Conservation (phyloP, 2,329 filamentous ascomycete species). For the Fusarium sp. region DNA sequence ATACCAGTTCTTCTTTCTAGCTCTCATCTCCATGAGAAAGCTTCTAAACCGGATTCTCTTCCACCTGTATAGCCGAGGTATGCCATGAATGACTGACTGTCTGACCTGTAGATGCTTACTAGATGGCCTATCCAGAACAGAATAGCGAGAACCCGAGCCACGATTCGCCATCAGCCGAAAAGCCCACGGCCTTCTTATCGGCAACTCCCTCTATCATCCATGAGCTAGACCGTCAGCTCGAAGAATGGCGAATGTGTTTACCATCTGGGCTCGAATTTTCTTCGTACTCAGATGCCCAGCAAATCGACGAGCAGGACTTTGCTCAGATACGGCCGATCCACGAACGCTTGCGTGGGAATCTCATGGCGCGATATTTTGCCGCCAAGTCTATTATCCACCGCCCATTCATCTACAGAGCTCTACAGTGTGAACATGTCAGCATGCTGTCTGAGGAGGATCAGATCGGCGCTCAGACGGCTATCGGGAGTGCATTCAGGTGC, state of each 20-base stretch:
- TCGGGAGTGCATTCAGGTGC: conserved; percentile 5
- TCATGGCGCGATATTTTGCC: conserved; percentile 14
- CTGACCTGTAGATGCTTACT: not conserved
- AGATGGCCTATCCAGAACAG: not conserved
- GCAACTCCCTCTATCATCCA: conserved; percentile 15
- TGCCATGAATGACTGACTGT: rapidly evolving
- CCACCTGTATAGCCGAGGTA: conserved; percentile 28
- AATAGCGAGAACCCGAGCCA: not conserved
- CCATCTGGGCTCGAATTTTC: conserved; percentile 16
- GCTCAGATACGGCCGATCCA: not conserved
- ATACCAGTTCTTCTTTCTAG: conserved; percentile 32
- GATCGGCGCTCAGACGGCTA: not conserved
- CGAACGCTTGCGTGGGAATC: conserved; percentile 2
- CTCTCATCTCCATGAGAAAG: conserved; percentile 29
- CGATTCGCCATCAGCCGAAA: not conserved
- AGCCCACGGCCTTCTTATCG: not conserved
- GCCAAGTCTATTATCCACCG: conserved; percentile 26
- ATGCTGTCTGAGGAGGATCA: conserved; percentile 1
- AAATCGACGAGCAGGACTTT: not conserved
- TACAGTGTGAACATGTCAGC: not conserved
- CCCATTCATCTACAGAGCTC: conserved; percentile 18
- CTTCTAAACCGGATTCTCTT: conserved; percentile 26
- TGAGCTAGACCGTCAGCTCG: conserved; percentile 28
- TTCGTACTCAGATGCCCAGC: not conserved
- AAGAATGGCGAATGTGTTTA: conserved; percentile 29